These are phyloP conservation scores for Xylaria sp. DNA, from an alignment of 2,329 filamentous ascomycete genomes.

Conservation along the genomic window DNA sequence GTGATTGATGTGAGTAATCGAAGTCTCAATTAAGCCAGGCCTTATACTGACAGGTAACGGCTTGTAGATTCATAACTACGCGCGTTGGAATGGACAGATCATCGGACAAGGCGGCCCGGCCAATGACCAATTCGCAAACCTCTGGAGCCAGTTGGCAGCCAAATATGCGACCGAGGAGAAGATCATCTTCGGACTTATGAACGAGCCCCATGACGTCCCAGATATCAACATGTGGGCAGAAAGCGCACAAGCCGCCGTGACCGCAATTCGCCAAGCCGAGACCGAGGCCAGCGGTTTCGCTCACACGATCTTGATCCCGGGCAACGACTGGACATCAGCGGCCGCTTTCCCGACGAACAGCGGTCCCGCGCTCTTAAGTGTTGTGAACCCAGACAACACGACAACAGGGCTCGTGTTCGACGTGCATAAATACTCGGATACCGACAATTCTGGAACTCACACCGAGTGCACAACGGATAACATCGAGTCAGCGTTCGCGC, in stretches of 20 bases:
- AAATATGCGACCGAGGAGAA: conserved; percentile 53
- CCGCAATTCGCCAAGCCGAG: conserved; percentile 29
- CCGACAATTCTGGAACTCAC: conserved; percentile 38
- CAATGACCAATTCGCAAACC: conserved; percentile 58
- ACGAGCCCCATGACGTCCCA: conserved; percentile 54
- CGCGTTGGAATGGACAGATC: conserved; percentile 64
- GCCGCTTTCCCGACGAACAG: conserved; percentile 44
- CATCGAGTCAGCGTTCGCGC: conserved; percentile 41
- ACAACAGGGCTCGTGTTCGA: conserved; percentile 52
- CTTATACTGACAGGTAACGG: background rate
- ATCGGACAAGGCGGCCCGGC: conserved; percentile 68
- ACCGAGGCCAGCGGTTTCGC: conserved; percentile 7
- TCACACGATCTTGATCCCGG: conserved; percentile 57
- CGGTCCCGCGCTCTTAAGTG: conserved; percentile 46
- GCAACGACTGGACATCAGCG: conserved; percentile 52
- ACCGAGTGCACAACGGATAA: conserved; percentile 46
- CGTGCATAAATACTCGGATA: conserved; percentile 52
- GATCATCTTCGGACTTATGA: conserved; percentile 61
- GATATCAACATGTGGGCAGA: conserved; percentile 54
- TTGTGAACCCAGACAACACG: conserved; percentile 51
- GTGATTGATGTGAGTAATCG: conserved; percentile 50
- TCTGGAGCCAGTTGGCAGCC: conserved; percentile 62
- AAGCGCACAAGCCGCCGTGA: conserved; percentile 50
- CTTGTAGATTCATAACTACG: conserved; percentile 42
- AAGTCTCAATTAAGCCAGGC: background rate